Evolutionary conservation across 1,139 yeast species (phyloP), one percentile per base, ranked within the genome.

Genomic region (Magnusiomyces fungicola): DNA sequence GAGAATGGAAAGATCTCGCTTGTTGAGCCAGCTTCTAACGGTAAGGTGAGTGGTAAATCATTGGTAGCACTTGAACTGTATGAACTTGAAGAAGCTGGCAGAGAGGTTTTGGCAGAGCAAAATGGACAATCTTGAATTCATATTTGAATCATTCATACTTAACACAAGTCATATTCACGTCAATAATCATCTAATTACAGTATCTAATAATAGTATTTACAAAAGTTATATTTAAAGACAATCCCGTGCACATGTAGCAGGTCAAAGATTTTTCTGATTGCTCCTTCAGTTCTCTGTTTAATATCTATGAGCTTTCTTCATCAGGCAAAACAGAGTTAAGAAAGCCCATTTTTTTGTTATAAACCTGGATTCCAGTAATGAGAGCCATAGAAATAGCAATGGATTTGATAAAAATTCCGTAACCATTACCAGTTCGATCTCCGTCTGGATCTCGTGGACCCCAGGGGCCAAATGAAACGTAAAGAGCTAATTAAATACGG

Each of bases 391-490:
- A 44, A 0, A 50, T 55, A 1, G 52, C 60, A 16, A 65, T 41
- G 16, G 56, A 47, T 43, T 57, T 58, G 18, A 61, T 61, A 46
- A 62, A 56, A n/a, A 48, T 48, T 32, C 57, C 58, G 46, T 65
- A 65, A 14, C 62, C 57, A 9, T 39, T 41, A 12, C 65, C 67
- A 1, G 63, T 62, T 41, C 61, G 57, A 7, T 52, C 53, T 9
- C 54, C 54, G 14, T 51, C 46, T 1, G 56, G 43, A 16, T 60
- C 56, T 18, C 72, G 60, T 14, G 72, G 70, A 0, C 72, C 72
- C 71, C 72, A 68, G 9, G 67, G 62, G 1, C 72, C 72, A 50
- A 56, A 68, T 54, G 65, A 62, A 12, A 68, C 59, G 52, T 54
- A 68, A 62, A 64, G 59, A 24, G 63, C 61, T 56, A 36, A 45